These are phyloP conservation scores for Flaveria bidentis DNA, from an alignment of 129 eudicot species.

Conservation along the genomic window DNA sequence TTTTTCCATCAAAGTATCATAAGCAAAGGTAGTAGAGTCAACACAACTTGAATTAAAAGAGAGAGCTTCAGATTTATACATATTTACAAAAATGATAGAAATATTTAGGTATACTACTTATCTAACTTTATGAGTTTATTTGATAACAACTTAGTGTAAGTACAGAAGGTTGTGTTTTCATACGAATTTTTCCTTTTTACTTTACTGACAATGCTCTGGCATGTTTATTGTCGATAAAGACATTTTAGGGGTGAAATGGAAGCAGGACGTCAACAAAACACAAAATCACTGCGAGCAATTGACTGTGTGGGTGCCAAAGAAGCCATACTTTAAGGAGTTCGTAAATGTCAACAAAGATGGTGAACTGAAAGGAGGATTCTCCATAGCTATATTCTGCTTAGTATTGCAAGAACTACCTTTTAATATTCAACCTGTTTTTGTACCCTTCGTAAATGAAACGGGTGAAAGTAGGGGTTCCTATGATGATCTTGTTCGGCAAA, in stretches of 20 bases:
- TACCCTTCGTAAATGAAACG: conserved; percentile 21
- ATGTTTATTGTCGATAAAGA: neutral
- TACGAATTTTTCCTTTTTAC: no score
- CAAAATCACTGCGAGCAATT: neutral
- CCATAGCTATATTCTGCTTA: conserved; percentile 28
- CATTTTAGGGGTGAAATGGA: conserved; percentile 18
- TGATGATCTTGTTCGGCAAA: conserved; percentile 2
- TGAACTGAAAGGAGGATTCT: conserved; percentile 25
- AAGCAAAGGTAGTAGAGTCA: no score
- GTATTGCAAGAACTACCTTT: conserved; percentile 2
- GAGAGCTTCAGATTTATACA: no score
- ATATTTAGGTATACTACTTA: no score
- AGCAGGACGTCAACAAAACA: neutral
- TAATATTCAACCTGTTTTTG: conserved; percentile 24
- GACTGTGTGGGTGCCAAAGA: conserved; percentile 15
- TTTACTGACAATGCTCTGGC: no score
- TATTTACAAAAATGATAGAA: no score
- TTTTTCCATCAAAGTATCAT: no score
- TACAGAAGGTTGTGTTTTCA: no score
- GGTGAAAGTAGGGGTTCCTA: neutral
- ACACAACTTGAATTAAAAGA: no score
- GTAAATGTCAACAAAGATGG: conserved; percentile 28
- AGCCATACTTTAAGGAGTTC: conserved; percentile 14
- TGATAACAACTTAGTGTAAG: no score
- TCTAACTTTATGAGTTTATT: no score